Conservation (phyloP, 495 filamentous ascomycete genomes). For the Aspergillus indologenus region DNA sequence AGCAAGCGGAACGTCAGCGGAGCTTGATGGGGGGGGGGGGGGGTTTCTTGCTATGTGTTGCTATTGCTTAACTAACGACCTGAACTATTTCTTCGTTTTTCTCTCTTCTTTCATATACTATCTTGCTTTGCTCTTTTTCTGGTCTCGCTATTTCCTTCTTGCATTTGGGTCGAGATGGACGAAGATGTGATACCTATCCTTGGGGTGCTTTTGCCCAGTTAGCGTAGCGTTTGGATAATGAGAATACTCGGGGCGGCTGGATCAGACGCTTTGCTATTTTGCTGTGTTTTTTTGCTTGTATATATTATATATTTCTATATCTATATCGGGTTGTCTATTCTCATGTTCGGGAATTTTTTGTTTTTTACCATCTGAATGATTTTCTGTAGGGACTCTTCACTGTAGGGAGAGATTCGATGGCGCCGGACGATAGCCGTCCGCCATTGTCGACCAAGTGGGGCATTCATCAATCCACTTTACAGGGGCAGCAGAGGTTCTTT, state of each 20-base stretch:
- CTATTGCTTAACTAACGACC: constrained; percentile 5
- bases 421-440: neutral
- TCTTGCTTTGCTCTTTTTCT: neutral
- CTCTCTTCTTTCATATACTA: constrained; percentile 7
- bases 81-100: constrained; percentile 7
- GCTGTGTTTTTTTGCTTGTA: neutral
- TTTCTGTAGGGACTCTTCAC: too few species aligned
- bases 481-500: neutral
- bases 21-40: constrained; percentile 24
- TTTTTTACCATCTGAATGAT: too few species aligned
- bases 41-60: constrained; percentile 19
- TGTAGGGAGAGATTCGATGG: too few species aligned
- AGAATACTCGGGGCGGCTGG: neutral
- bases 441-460: neutral
- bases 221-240: constrained; percentile 8
- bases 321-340: too few species aligned
- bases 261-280: neutral
- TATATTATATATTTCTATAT: neutral
- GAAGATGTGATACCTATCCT: constrained; percentile 4
- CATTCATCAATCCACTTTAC: neutral
- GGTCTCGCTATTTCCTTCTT: constrained; percentile 7
- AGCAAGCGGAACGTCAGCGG: constrained; percentile 54
- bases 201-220: neutral
- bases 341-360: too few species aligned
- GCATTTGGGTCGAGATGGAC: neutral